Evolutionary conservation across 257 asterid species (phyloP).

Genomic region (Eustoma russellianum): DNA sequence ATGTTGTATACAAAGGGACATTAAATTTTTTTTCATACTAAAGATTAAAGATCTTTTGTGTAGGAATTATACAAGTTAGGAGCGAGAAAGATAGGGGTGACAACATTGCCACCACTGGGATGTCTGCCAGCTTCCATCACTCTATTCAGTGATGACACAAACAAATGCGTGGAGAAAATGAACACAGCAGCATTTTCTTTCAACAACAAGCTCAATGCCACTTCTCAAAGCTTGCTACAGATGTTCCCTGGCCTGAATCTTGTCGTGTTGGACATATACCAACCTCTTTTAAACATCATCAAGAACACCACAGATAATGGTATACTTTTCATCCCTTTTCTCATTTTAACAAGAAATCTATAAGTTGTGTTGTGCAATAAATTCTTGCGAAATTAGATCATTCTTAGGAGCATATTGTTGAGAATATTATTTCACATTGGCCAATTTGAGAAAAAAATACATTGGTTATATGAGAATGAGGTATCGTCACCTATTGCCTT

Average conservation of each 20-base stretch:
- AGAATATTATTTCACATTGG: too few relatives aligned
- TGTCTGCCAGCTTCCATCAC: slow-evolving; percentile 81
- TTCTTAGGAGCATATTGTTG: too few relatives aligned
- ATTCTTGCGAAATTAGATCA: too few relatives aligned
- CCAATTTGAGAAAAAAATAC: too few relatives aligned
- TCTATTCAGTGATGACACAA: slow-evolving; percentile 58
- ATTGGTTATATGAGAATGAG: too few relatives aligned
- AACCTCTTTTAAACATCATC: slow-evolving; percentile 54
- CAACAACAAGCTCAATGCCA: slow-evolving; percentile 59
- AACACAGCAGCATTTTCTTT: slow-evolving; percentile 59
- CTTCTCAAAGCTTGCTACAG: slow-evolving; percentile 47
- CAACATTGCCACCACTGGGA: slow-evolving; percentile 83
- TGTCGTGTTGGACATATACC: slow-evolving; percentile 62
- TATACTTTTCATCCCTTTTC: too few relatives aligned
- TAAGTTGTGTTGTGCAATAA: too few relatives aligned
- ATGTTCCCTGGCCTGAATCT: slow-evolving; percentile 49
- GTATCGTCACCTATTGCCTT: too few relatives aligned
- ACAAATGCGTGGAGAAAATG: slow-evolving; percentile 49
- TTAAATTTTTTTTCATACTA: too few relatives aligned
- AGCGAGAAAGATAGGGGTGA: slow-evolving; percentile 79
- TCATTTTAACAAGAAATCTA: not conserved
- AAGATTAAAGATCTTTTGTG: too few relatives aligned
- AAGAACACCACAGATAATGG: slow-evolving; percentile 59
- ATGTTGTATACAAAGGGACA: too few relatives aligned
- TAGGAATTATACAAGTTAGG: slow-evolving; percentile 48